Percentiles rank a stretch among this genome's conserved stretches.
These are phyloP conservation scores for Reticulascus tulasneorum DNA, from an alignment of 2,329 filamentous ascomycete genomes.

Conservation along the genomic window DNA sequence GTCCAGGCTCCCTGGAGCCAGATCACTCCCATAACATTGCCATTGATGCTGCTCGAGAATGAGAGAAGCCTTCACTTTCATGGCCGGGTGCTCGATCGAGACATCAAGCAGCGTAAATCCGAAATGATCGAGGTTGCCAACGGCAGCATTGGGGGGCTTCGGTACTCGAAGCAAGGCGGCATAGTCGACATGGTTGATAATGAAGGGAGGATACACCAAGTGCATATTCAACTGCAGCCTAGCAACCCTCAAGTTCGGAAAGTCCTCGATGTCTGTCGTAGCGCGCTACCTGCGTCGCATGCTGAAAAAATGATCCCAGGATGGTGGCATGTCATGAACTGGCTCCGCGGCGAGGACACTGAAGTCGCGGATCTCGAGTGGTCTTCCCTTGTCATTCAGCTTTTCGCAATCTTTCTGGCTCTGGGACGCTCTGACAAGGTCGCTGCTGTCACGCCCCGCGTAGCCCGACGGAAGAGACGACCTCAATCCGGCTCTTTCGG, in stretches of 20 bases:
- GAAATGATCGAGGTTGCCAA: slow-evolving; percentile 43
- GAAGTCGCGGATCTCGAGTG: slow-evolving; percentile 57
- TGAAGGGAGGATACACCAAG: slow-evolving; percentile 58
- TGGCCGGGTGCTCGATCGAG: slow-evolving; percentile 48
- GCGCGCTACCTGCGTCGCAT: slow-evolving; percentile 56
- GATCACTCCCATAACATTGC: slow-evolving; percentile 62
- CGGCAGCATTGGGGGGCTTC: slow-evolving; percentile 49
- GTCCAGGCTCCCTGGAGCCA: slow-evolving; percentile 73
- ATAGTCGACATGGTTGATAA: slow-evolving; percentile 63
- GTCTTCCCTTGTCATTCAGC: slow-evolving; percentile 61
- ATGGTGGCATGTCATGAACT: slow-evolving; percentile 72
- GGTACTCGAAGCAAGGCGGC: slow-evolving; percentile 55
- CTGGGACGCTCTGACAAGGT: slow-evolving; percentile 38
- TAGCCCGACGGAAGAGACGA: slow-evolving; percentile 27
- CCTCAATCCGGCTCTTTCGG: slow-evolving; percentile 31
- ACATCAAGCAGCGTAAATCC: slow-evolving; percentile 42
- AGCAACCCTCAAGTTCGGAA: slow-evolving; percentile 57
- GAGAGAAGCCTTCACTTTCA: slow-evolving; percentile 55
- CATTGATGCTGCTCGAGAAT: slow-evolving; percentile 56
- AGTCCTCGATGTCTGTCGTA: slow-evolving; percentile 58
- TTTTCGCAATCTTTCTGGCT: slow-evolving; percentile 61
- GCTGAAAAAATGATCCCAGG: slow-evolving; percentile 60
- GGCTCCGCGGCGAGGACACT: slow-evolving; percentile 52
- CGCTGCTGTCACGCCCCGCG: slow-evolving; percentile 24
- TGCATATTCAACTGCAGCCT: slow-evolving; percentile 65